Percentiles rank a stretch among this genome's conserved stretches.
Evolutionary conservation across 176 grass and related monocot species (phyloP).

Genomic region (Guadua angustifolia): DNA sequence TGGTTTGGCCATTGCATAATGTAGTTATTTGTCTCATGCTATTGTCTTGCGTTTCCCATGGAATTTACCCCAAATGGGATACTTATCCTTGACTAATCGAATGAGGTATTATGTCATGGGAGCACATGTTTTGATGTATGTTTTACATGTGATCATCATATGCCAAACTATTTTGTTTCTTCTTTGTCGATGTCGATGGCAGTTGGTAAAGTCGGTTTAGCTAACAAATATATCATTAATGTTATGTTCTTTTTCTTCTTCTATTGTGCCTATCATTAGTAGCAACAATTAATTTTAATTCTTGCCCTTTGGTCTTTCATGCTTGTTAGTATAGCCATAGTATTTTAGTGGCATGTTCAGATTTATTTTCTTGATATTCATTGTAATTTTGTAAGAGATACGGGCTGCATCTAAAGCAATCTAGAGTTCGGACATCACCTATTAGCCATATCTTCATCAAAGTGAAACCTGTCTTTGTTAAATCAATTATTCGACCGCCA

Average conservation of each 20-base stretch:
- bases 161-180: too few relatives aligned
- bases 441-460: too few relatives aligned
- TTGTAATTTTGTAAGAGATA: too few relatives aligned
- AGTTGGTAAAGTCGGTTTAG: too few relatives aligned
- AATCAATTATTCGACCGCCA: too few relatives aligned
- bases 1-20: slow-evolving; percentile 31
- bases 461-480: too few relatives aligned
- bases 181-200: too few relatives aligned
- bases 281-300: neutral
- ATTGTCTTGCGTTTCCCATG: too few relatives aligned
- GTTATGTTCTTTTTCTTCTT: neutral
- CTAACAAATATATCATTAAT: neutral
- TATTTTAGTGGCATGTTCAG: neutral
- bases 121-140: neutral
- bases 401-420: slow-evolving; percentile 1
- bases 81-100: neutral
- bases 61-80: neutral
- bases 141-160: too few relatives aligned
- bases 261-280: neutral
- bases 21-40: slow-evolving; percentile 3
- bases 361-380: too few relatives aligned
- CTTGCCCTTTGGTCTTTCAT: neutral
- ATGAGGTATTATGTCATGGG: neutral
- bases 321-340: neutral
- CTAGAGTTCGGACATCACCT: slow-evolving; percentile 11